Base-by-base conservation (phyloP, 139 green algal genomes). In the Monoraphidium neglectum region DNA sequence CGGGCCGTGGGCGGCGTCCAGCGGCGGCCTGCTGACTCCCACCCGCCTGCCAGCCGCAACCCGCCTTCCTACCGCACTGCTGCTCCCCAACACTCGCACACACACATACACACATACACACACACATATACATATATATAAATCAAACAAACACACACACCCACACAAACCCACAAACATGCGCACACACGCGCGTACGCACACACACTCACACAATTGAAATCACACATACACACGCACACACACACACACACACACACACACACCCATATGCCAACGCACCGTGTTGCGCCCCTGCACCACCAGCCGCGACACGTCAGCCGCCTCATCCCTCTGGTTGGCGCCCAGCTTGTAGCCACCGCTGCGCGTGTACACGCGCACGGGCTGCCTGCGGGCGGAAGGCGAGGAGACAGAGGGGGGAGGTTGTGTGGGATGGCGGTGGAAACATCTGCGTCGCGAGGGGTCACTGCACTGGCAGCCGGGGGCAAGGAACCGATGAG, bases 291-390 rank as follows among this genome's bases (percentile, higher is more conserved):
- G 56, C 1, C 57, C 72, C n/a, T 36, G 26, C 30, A 35, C 38
- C 15, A 49, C 16, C 21, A 86, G 46, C 5, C 60, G 21, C 2
- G 78, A 66, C n/a, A 95, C 72, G 74, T 80, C 86, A 23, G 79
- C 84, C 4, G 87, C 60, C 74, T 95, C 86, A 72, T 97, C 93
- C 2, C 93, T 79, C 76, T 89, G 85, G 78, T 95, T 95, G 53
- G 73, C 70, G 30, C 91, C 91, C 76, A 95, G 82, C 70, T 93
- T 93, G 28, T 57, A 72, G 62, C 8, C 32, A 2, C 28, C 1
- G 1, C n/a, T n/a, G n/a, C 77, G 77, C 21, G 21, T 36, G 62
- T 77, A 79, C 24, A 76, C 63, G 6, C 75, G 72, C 51, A 71
- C 37, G n/a, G 67, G 69, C 46, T 73, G 57, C 26, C 13, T 57